A percentile compares a stretch with the other conserved stretches of the same genome.
phyloP scores from a whole-genome alignment of 305 asterid species.

The Fraxinus ornus region DNA sequence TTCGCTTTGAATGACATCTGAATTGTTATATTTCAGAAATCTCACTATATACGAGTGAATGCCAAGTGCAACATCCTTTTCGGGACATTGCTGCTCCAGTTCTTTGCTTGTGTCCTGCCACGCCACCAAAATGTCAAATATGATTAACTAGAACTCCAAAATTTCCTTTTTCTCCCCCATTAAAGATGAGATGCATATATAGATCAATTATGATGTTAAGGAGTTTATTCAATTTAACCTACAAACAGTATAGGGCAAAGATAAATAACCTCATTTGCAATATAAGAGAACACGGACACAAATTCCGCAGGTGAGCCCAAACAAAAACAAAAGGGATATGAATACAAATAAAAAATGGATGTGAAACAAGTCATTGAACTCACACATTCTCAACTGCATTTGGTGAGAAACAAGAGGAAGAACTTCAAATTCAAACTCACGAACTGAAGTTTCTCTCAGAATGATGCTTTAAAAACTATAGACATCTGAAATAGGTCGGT shows the following conservation, averaged over 20 bases:
- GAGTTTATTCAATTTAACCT: not conserved
- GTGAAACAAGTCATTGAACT: conserved; percentile 14
- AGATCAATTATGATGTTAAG: conserved; percentile 11
- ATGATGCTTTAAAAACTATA: not conserved
- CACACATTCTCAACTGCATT: conserved; percentile 4
- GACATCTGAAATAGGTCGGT: not conserved
- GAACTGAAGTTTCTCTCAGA: not conserved
- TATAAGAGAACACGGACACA: not conserved
- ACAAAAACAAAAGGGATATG: not conserved
- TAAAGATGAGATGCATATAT: conserved; percentile 6
- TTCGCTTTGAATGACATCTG: conserved; percentile 32
- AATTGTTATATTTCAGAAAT: conserved; percentile 50
- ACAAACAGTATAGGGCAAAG: not conserved
- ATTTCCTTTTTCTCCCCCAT: not conserved
- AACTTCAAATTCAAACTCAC: conserved; percentile 17
- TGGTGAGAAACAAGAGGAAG: conserved; percentile 8
- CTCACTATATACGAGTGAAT: conserved; percentile 66
- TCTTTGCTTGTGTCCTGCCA: conserved; percentile 53
- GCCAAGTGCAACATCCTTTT: conserved; percentile 39
- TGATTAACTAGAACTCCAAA: not conserved
- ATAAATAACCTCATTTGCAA: not conserved
- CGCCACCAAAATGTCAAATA: conserved; percentile 15
- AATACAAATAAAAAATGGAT: not conserved
- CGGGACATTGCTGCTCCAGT: conserved; percentile 36
- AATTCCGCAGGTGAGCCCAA: not conserved